Evolutionary conservation across 176 grass and related monocot genomes (phyloP), one percentile per base, ranked within the genome.

Genomic region (Oryza brachyantha): DNA sequence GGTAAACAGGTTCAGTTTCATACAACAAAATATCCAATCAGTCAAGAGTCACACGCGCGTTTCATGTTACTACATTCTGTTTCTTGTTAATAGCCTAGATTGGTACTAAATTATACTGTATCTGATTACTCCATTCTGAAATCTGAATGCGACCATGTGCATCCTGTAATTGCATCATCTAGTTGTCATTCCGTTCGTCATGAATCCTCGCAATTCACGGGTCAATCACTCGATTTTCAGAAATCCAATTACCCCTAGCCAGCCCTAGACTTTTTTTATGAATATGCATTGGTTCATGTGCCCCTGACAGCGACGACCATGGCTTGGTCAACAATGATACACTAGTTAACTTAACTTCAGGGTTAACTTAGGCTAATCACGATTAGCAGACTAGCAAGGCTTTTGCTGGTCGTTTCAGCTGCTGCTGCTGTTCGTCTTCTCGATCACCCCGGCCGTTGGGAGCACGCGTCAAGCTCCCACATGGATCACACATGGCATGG

Each of bases 221-320:
- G n/a, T n/a, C n/a, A n/a, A n/a, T n/a, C n/a, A 67, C 12, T 74
- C 80, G 79, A 83, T 55, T 46, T 42, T 87, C 66, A 72, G 64
- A 75, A 57, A 57, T 40, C 65, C 35, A 41, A 46, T 31, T 19
- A 68, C 21, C 7, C 13, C 13, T 73, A 8, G 13, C 7, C 73
- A 29, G n/a, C 38, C 36, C 29, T 13, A 22, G 13, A 17, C 11
- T 5, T 35, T 43, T n/a, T n/a, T n/a, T n/a, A n/a, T 24, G 78
- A 82, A 43, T 43, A 45, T 37, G 79, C 80, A 11, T n/a, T 8
- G 70, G 60, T 87, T 34, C 29, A 17, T 57, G 67, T 60, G 79
- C 67, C 29, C 29, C 37, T 41, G 22, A 14, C 22, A 64, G 7
- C 61, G 26, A 32, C 7, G 72, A 43, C 77, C 16, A 22, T 19